phyloP scores from a whole-genome alignment of 441 rosid species.

The Croton laevigatus region DNA sequence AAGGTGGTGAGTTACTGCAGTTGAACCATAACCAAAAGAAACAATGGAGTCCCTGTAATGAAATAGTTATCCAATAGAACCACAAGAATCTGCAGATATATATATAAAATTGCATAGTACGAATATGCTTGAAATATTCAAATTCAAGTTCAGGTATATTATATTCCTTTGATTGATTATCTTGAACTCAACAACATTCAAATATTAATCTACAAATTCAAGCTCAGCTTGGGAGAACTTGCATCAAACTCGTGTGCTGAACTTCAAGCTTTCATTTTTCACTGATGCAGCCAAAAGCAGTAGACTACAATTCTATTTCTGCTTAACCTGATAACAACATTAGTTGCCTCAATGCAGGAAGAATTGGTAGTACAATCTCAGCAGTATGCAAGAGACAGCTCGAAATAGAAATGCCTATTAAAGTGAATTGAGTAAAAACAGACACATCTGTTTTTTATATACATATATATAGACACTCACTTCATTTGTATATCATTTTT shows the following conservation, averaged over 20 bases:
- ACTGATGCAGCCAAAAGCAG: no score
- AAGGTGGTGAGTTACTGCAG: no score
- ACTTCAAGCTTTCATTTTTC: no score
- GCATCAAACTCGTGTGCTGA: no score
- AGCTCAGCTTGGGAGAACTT: no score
- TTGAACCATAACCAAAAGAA: neutral
- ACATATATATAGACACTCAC: neutral
- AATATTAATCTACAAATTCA: no score
- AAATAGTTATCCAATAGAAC: neutral
- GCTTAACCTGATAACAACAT: neutral
- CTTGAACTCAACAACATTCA: no score
- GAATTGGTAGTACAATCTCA: neutral
- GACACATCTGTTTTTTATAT: neutral
- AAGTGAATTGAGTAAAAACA: neutral
- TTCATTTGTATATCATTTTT: neutral
- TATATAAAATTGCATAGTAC: neutral
- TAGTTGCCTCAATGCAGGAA: neutral
- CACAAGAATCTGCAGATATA: neutral
- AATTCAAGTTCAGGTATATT: no score
- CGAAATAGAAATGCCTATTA: neutral
- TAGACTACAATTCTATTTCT: no score
- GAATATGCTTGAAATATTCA: neutral
- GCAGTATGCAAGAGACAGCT: neutral
- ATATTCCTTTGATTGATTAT: no score
- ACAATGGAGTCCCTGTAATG: neutral